Conservation (phyloP, 192 early-diverging fungal species). For the Rhizoclosmatium globosum region DNA sequence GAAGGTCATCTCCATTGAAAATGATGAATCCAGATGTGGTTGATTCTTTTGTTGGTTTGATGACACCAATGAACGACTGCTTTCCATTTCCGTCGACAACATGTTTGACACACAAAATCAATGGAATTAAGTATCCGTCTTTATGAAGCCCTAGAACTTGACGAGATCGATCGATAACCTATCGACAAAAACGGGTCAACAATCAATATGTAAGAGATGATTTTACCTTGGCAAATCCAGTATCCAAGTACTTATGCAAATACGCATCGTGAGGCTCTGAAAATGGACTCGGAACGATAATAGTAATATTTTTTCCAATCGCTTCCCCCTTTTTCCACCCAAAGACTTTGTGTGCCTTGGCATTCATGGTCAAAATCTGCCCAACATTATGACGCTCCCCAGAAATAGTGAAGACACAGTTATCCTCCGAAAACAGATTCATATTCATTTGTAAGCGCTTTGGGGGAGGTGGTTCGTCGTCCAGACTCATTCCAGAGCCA, state of each 20-base stretch:
- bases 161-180: conserved; percentile 55
- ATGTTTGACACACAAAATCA: conserved; percentile 53
- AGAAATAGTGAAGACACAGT: conserved; percentile 48
- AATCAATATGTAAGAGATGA: background rate
- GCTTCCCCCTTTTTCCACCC: conserved; percentile 42
- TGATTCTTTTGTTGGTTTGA: background rate
- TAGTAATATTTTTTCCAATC: conserved; percentile 47
- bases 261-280: conserved; percentile 52
- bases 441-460: background rate
- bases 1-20: conserved; percentile 10
- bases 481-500: conserved; percentile 8
- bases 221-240: conserved; percentile 54
- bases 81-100: conserved; percentile 31
- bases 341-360: conserved; percentile 38
- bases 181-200: background rate
- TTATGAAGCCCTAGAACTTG: conserved; percentile 52
- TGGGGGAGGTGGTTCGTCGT: background rate
- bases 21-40: conserved; percentile 46
- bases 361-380: conserved; percentile 47
- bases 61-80: conserved; percentile 48
- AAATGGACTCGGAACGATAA: conserved; percentile 55
- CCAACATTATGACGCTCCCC: conserved; percentile 46
- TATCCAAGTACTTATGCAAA: conserved; percentile 52
- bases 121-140: conserved; percentile 40
- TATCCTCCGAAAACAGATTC: conserved; percentile 39